Conservation (phyloP, 208 protist species). For the Angomonas deanei region DNA sequence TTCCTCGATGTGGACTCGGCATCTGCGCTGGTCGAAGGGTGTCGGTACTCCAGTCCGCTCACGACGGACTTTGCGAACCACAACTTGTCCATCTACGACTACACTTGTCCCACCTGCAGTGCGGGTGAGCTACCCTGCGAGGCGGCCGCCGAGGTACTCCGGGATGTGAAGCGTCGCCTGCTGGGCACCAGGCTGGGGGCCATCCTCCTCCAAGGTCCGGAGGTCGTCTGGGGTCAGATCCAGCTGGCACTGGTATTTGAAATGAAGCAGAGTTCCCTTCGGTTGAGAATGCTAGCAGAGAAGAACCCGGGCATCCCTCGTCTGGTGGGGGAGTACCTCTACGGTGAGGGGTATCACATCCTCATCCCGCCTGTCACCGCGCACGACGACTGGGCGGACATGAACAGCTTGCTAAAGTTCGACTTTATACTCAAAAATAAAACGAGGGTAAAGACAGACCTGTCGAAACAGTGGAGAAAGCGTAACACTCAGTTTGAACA, state of each 20-base stretch:
- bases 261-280: conserved; percentile 69
- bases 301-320: conserved; percentile 43
- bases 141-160: conserved; percentile 21
- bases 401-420: conserved; percentile 67
- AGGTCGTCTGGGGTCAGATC: conserved; percentile 64
- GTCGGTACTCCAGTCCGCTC: conserved; percentile 14
- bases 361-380: conserved; percentile 61
- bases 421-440: conserved; percentile 82
- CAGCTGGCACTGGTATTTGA: conserved; percentile 75
- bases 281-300: conserved; percentile 69
- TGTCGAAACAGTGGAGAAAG: conserved; percentile 81
- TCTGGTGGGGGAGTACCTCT: conserved; percentile 67
- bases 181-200: conserved; percentile 34
- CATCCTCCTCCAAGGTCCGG: conserved; percentile 51
- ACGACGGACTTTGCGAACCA: neutral
- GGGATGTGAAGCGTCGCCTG: conserved; percentile 20
- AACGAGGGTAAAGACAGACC: conserved; percentile 80
- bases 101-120: conserved; percentile 26
- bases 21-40: conserved; percentile 21
- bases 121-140: conserved; percentile 37
- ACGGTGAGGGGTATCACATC: conserved; percentile 75
- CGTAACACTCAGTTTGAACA: conserved; percentile 81
- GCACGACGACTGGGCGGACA: conserved; percentile 68
- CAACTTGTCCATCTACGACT: conserved; percentile 5
- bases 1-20: conserved; percentile 46